phyloP scores from a whole-genome alignment of 352 stramenopile genomes.

The Stephanocyclus meneghinianus region DNA sequence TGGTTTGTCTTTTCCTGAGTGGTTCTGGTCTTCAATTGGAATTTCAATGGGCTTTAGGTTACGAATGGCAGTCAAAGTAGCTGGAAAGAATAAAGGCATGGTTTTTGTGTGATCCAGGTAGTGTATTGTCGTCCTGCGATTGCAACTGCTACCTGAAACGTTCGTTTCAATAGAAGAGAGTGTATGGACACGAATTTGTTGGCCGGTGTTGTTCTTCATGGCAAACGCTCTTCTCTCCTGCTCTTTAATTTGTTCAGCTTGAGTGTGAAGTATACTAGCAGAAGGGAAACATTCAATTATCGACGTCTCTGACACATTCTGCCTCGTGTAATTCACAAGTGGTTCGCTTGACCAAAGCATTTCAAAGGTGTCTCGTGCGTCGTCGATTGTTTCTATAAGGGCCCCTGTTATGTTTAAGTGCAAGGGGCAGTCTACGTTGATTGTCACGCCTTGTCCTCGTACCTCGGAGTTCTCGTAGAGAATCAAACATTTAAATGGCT shows the following conservation, averaged over 20 bases:
- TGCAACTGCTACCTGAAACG: constrained; percentile 20
- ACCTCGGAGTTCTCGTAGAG: constrained; percentile 75
- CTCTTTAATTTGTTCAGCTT: constrained; percentile 58
- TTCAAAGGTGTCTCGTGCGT: constrained; percentile 55
- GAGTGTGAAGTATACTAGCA: constrained; percentile 75
- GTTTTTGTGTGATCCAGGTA: constrained; percentile 81
- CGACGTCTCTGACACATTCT: neutral
- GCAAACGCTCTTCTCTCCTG: constrained; percentile 84
- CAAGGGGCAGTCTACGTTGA: constrained; percentile 80
- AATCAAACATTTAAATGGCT: constrained; percentile 78
- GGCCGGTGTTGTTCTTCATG: constrained; percentile 84
- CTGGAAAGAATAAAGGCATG: constrained; percentile 80
- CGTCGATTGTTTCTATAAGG: constrained; percentile 56
- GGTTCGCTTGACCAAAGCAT: constrained; percentile 24
- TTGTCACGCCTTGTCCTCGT: constrained; percentile 78
- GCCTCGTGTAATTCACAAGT: neutral
- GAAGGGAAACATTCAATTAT: neutral
- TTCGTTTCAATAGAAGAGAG: constrained; percentile 50
- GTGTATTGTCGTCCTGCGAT: constrained; percentile 56
- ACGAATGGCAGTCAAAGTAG: constrained; percentile 82
- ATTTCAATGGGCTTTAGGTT: constrained; percentile 85
- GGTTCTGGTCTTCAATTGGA: constrained; percentile 66
- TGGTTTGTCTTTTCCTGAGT: neutral
- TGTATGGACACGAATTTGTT: constrained; percentile 80
- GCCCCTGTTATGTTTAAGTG: constrained; percentile 83